These are phyloP conservation scores for Rubia yunnanensis DNA, from an alignment of 257 asterid species.

Conservation along the genomic window DNA sequence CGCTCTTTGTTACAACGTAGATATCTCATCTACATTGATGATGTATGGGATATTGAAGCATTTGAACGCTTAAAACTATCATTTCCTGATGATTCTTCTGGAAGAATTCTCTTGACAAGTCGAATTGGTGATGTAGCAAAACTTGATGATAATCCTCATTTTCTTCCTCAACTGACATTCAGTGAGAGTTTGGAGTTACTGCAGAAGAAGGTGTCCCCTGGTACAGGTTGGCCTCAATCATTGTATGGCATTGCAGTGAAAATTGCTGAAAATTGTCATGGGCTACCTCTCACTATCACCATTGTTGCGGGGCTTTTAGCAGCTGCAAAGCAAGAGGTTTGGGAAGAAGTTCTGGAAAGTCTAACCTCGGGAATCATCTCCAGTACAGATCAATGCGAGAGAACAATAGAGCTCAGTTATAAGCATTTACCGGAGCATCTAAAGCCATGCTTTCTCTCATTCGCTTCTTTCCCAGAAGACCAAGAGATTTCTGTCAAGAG, in stretches of 20 bases:
- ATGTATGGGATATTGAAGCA: neutral
- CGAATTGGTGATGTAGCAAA: neutral
- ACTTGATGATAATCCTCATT: neutral
- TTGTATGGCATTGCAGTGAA: neutral
- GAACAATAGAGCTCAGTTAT: slow-evolving; percentile 3
- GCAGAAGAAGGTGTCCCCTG: neutral
- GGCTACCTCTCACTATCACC: neutral
- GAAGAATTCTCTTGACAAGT: neutral
- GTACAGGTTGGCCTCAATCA: neutral
- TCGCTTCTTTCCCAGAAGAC: neutral
- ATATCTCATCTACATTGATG: neutral
- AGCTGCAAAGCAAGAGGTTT: neutral
- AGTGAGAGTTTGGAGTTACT: neutral
- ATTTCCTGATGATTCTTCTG: neutral
- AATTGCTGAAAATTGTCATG: neutral
- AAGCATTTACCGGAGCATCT: slow-evolving; percentile 3
- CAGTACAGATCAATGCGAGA: neutral
- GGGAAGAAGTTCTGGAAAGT: neutral
- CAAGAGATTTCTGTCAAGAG: neutral
- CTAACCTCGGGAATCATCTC: neutral
- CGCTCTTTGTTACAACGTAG: neutral
- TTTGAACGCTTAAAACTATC: neutral
- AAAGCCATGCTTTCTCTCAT: slow-evolving; percentile 5
- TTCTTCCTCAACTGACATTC: neutral
- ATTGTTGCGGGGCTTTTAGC: neutral